Evolutionary conservation across 306 rosid genomes (phyloP).

Genomic region (Glycine soja): DNA sequence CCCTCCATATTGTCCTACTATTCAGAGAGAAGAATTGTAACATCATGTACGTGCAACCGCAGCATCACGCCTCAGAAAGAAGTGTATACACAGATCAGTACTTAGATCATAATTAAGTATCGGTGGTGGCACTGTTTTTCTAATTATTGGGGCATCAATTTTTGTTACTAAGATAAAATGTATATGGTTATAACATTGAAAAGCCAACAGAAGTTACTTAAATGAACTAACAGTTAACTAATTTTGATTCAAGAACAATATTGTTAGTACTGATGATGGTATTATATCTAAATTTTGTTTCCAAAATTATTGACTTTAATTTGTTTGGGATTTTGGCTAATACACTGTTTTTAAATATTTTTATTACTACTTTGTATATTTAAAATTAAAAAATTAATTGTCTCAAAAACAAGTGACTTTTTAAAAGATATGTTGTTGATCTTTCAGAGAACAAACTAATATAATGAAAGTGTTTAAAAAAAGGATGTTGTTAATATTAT

Average conservation of each 20-base stretch:
- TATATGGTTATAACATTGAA: neutral
- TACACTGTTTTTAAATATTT: too few relatives aligned
- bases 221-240: neutral
- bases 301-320: neutral
- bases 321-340: neutral
- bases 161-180: neutral
- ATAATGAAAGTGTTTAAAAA: neutral
- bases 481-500: neutral
- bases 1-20: neutral
- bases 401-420: neutral
- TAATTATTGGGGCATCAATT: neutral
- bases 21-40: neutral
- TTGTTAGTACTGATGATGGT: too few relatives aligned
- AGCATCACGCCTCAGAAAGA: neutral
- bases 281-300: neutral
- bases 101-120: too few relatives aligned
- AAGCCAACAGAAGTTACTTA: neutral
- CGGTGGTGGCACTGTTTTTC: neutral
- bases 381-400: neutral
- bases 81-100: neutral
- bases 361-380: neutral
- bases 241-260: neutral
- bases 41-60: conserved; percentile 6
- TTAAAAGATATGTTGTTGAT: neutral
- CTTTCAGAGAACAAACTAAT: neutral